These are phyloP conservation scores for Boletales sp. DNA, from an alignment of 768 basidiomycete genomes.

Conservation along the genomic window DNA sequence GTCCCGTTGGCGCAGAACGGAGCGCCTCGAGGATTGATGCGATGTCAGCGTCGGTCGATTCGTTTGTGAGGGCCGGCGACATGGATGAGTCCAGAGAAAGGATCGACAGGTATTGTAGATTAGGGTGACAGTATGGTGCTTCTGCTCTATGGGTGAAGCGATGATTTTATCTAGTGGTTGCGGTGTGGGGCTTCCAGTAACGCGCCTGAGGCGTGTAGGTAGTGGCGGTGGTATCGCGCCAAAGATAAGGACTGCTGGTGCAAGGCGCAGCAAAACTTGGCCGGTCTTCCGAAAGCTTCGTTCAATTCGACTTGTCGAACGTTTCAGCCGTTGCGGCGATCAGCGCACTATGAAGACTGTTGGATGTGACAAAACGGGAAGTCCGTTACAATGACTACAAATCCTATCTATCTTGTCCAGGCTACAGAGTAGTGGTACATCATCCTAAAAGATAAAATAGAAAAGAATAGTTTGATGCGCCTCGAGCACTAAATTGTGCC, in stretches of 20 bases:
- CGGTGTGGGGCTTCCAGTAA: not conserved
- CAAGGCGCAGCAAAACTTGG: too few relatives aligned
- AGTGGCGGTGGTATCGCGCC: too few relatives aligned
- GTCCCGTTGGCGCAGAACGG: constrained; percentile 57
- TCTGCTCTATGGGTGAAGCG: constrained; percentile 16
- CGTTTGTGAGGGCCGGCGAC: constrained; percentile 54
- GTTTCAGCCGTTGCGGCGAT: too few relatives aligned
- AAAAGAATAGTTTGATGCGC: not conserved
- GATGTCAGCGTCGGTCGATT: constrained; percentile 42
- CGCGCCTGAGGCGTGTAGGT: not conserved
- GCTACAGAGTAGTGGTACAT: constrained; percentile 1
- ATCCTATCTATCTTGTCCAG: not conserved
- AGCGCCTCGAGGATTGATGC: constrained; percentile 43
- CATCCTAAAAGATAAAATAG: not conserved
- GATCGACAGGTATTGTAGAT: constrained; percentile 19
- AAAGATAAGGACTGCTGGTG: too few relatives aligned
- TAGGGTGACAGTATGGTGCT: constrained; percentile 13
- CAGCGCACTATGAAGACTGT: too few relatives aligned
- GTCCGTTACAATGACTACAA: not conserved
- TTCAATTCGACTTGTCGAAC: too few relatives aligned
- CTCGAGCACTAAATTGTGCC: constrained; percentile 46
- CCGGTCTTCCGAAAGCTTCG: too few relatives aligned
- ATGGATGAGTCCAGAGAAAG: constrained; percentile 26
- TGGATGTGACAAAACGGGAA: not conserved
- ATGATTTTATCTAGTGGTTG: constrained; percentile 17